These are phyloP conservation scores for Neofusicoccum ribis DNA, from an alignment of 2,329 filamentous ascomycete genomes.

Conservation along the genomic window DNA sequence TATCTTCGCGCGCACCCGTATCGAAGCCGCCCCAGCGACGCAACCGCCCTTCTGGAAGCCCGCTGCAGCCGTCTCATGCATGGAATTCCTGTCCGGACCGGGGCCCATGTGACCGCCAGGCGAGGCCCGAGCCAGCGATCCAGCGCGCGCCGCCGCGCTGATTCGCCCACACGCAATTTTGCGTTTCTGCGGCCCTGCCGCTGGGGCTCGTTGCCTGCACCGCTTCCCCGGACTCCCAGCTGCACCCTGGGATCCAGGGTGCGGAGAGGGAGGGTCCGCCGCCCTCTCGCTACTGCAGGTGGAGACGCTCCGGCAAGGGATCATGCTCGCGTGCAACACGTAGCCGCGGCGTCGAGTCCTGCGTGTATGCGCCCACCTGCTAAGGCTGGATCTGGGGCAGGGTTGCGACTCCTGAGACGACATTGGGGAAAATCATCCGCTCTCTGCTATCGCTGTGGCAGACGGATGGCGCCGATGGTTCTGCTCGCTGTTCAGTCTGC, in stretches of 20 bases:
- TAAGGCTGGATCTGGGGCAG: neutral
- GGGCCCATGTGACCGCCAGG: constrained; percentile 1
- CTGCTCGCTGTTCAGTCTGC: neutral
- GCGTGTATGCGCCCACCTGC: neutral
- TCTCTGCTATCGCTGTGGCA: neutral
- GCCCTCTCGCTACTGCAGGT: neutral
- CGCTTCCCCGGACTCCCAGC: constrained; percentile 2
- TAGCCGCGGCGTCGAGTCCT: neutral
- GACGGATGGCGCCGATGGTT: constrained; percentile 5
- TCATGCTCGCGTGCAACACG: constrained; percentile 2
- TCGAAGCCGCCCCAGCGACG: neutral
- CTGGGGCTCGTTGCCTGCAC: neutral
- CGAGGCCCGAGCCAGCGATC: neutral
- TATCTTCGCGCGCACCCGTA: neutral
- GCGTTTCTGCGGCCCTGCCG: neutral
- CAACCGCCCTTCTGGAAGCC: constrained; percentile 9
- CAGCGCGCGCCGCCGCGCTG: neutral
- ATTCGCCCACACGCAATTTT: neutral
- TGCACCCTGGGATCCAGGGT: neutral
- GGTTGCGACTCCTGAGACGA: constrained; percentile 1
- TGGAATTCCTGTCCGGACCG: neutral
- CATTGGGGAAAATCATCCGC: neutral
- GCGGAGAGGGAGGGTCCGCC: neutral
- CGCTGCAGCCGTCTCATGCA: neutral
- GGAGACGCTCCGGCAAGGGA: neutral